Percentiles rank a stretch among this genome's conserved stretches.
These are phyloP conservation scores for Claviceps paspali DNA, from an alignment of 2,329 filamentous ascomycete genomes.

Conservation along the genomic window DNA sequence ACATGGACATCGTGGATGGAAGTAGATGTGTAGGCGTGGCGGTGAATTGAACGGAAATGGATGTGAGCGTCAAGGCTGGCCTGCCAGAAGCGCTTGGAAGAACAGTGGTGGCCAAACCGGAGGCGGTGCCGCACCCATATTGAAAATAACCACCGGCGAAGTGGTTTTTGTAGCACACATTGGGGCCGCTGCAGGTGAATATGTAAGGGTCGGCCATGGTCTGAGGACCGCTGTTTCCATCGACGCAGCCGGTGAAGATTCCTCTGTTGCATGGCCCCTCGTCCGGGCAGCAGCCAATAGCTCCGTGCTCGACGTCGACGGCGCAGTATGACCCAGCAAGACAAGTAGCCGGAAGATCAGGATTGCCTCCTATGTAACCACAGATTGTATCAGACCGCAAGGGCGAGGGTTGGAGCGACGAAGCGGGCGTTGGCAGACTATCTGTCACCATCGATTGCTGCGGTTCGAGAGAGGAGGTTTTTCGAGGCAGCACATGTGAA, in stretches of 20 bases:
- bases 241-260: constrained; percentile 43
- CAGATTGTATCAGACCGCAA: constrained; percentile 39
- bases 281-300: constrained; percentile 43
- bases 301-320: constrained; percentile 30
- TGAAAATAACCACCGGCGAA: constrained; percentile 41
- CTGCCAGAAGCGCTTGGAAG: constrained; percentile 29
- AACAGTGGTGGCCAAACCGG: constrained; percentile 33
- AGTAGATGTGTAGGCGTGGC: constrained; percentile 21
- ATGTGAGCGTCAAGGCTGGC: constrained; percentile 18
- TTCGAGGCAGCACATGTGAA: constrained; percentile 25
- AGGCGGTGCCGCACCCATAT: constrained; percentile 38
- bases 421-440: constrained; percentile 21
- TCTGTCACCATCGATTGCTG: constrained; percentile 23
- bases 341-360: constrained; percentile 39
- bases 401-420: constrained; percentile 21
- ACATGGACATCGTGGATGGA: constrained; percentile 28
- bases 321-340: constrained; percentile 43
- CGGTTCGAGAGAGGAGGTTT: constrained; percentile 21
- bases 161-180: constrained; percentile 39
- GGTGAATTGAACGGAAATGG: constrained; percentile 26
- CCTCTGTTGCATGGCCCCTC: constrained; percentile 34
- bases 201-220: constrained; percentile 39
- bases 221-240: constrained; percentile 32
- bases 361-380: constrained; percentile 39
- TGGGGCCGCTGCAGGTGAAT: constrained; percentile 34